Conservation (phyloP, 805 yeast species). For the Pichia cephalocereana region DNA sequence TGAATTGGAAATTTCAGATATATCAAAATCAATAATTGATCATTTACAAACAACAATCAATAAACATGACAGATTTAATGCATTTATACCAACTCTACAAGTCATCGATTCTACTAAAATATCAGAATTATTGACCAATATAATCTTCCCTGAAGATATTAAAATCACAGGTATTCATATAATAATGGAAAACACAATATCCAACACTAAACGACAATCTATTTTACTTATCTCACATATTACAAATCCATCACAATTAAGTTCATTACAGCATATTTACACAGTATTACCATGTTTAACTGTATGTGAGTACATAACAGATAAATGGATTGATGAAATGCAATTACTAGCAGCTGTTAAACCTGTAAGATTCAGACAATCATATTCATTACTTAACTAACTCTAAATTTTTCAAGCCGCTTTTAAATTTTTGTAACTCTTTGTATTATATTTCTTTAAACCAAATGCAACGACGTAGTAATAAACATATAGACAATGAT, state of each 20-base stretch:
- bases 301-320: background rate
- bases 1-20: background rate
- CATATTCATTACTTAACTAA: constrained; percentile 3
- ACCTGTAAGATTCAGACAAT: background rate
- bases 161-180: background rate
- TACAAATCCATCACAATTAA: background rate
- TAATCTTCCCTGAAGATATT: background rate
- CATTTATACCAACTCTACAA: background rate
- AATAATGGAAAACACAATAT: background rate
- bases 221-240: background rate
- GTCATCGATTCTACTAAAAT: background rate
- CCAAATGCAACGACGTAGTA: too few species aligned
- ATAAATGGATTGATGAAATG: background rate
- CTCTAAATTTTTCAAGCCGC: too few species aligned
- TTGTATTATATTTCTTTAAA: too few species aligned
- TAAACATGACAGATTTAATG: background rate
- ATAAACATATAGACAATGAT: too few species aligned
- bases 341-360: background rate
- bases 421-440: background rate
- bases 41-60: background rate
- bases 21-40: background rate
- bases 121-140: background rate
- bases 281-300: background rate
- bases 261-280: background rate
- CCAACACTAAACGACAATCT: background rate